Conservation (phyloP, 2,329 filamentous ascomycete genomes). For the Fusarium albidum region DNA sequence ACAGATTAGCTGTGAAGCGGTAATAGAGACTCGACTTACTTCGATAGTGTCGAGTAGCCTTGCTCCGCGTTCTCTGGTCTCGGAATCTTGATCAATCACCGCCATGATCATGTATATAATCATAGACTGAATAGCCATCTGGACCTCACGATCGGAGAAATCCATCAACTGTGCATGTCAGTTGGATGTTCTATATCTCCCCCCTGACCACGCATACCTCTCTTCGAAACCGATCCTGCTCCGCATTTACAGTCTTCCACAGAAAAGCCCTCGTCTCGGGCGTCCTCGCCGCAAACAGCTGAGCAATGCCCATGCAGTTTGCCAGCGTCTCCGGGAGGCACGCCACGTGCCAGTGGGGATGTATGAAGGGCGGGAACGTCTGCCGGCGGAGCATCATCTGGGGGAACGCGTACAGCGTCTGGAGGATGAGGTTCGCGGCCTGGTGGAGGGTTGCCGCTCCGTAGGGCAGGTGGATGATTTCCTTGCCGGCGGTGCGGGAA, state of each 20-base stretch:
- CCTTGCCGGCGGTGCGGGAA: constrained; percentile 6
- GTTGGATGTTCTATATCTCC: too few relatives aligned
- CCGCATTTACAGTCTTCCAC: constrained; percentile 39
- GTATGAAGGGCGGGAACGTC: constrained; percentile 44
- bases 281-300: constrained; percentile 35
- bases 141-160: constrained; percentile 14
- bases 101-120: constrained; percentile 44
- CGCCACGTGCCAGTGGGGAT: constrained; percentile 37
- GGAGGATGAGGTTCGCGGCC: constrained; percentile 35
- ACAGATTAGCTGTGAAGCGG: not conserved
- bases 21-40: constrained; percentile 11
- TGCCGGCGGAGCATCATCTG: constrained; percentile 44
- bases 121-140: constrained; percentile 35
- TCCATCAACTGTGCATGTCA: constrained; percentile 9
- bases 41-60: constrained; percentile 30
- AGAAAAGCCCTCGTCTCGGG: constrained; percentile 36
- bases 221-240: constrained; percentile 33
- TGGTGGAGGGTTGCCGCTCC: constrained; percentile 13
- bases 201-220: too few relatives aligned
- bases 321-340: constrained; percentile 32
- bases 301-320: constrained; percentile 39
- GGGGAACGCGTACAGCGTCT: constrained; percentile 40
- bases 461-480: constrained; percentile 26
- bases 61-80: constrained; percentile 3
- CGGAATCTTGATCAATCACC: constrained; percentile 27